Evolutionary conservation across 495 filamentous ascomycete genomes (phyloP).

Genomic region (Wilcoxina mikolae): DNA sequence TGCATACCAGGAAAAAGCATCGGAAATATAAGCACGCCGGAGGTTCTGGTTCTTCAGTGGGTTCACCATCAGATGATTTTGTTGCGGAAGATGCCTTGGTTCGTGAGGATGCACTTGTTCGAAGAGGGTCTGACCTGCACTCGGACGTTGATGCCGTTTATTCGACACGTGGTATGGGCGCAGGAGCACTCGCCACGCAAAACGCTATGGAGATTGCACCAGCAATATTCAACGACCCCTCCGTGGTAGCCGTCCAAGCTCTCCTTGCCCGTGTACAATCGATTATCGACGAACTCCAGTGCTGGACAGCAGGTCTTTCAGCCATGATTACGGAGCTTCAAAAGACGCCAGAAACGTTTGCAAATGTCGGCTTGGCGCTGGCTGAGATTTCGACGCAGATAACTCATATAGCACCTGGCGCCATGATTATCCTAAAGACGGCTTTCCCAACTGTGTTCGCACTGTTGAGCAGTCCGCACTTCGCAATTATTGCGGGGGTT

Average conservation of each 20-base stretch:
- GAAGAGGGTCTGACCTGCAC: neutral
- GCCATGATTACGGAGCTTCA: conserved; percentile 77
- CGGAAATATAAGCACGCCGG: neutral
- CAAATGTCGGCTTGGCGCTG: conserved; percentile 81
- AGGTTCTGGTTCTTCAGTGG: too few relatives aligned
- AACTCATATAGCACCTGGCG: conserved; percentile 71
- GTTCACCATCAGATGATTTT: too few relatives aligned
- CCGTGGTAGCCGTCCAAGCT: conserved; percentile 5
- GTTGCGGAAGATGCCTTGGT: conserved; percentile 3
- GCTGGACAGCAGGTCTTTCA: conserved; percentile 30
- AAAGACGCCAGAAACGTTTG: conserved; percentile 81
- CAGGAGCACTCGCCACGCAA: conserved; percentile 8
- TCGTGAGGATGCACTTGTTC: neutral
- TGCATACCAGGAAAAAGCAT: conserved; percentile 4
- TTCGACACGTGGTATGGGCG: neutral
- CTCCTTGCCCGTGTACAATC: conserved; percentile 20
- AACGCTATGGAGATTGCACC: conserved; percentile 18
- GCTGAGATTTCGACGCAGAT: conserved; percentile 76
- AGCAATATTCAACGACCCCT: conserved; percentile 15
- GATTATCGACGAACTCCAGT: conserved; percentile 26
- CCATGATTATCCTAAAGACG: conserved; percentile 56
- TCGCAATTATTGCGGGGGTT: conserved; percentile 79
- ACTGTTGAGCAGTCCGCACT: conserved; percentile 77
- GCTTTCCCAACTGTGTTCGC: conserved; percentile 73
- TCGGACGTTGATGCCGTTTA: neutral